These are phyloP conservation scores for Penstemon barbatus DNA, from an alignment of 257 asterid genomes.

Conservation along the genomic window DNA sequence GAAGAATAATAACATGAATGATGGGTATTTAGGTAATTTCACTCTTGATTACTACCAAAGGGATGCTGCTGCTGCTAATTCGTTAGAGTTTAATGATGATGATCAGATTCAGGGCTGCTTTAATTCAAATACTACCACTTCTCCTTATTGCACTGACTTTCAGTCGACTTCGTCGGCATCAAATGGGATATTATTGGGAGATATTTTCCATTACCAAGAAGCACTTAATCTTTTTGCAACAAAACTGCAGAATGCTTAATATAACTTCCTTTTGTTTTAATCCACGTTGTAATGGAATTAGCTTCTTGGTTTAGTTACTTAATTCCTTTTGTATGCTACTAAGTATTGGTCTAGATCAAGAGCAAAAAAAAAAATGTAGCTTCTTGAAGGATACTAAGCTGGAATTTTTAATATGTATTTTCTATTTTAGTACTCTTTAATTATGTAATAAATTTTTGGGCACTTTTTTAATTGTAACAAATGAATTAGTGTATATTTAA, in stretches of 20 bases:
- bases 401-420: too few species aligned
- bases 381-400: too few species aligned
- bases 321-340: too few species aligned
- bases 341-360: too few species aligned
- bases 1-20: background rate
- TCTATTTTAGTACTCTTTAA: too few species aligned
- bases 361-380: too few species aligned
- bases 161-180: background rate
- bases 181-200: constrained; percentile 27
- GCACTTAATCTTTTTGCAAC: constrained; percentile 31
- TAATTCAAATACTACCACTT: constrained; percentile 7
- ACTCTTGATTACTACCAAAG: constrained; percentile 6
- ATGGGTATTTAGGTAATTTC: background rate
- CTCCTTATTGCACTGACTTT: constrained; percentile 6
- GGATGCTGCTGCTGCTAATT: background rate
- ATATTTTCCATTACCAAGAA: constrained; percentile 37
- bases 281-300: background rate
- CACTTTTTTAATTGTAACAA: too few species aligned
- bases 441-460: too few species aligned
- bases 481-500: too few species aligned
- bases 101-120: background rate
- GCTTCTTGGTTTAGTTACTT: background rate
- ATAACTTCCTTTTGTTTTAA: background rate
- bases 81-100: too few species aligned
- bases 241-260: constrained; percentile 34